Evolutionary conservation across 257 asterid genomes (phyloP), one percentile per base, ranked within the genome.

Genomic region (Solanum microdontum): DNA sequence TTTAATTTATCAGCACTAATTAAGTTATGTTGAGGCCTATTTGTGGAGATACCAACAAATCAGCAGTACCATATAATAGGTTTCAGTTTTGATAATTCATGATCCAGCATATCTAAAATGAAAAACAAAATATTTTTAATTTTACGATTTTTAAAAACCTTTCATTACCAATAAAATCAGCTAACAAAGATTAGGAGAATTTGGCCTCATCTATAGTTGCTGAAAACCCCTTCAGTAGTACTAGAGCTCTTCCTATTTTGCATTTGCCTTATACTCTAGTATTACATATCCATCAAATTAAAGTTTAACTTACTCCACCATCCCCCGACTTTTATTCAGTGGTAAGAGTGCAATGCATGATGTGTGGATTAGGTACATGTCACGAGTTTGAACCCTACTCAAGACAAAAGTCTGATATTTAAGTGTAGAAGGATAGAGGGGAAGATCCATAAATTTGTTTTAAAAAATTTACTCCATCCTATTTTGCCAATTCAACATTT

Each of bases 361-460:
- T 68, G 12, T 14, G n/a, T 30, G 39, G 11, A 1, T 14, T 69
- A 69, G 12, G 23, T 1, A 9, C 7, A 30, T 2, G 3, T 28
- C 11, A 69, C 12, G n/a, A 69, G 36, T 69, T 69, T 28, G 23
- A 28, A 69, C 1, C 10, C 13, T 26, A 6, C 21, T 69, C 75
- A 30, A 3, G 11, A 69, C 1, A 13, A 69, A 69, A 69, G 6
- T 69, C 6, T 13, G 6, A 13, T 69, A 69, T 69, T 14, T 30
- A 14, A 69, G 6, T 28, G 6, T 3, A 69, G 76, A 69, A 69
- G 11, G 23, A 13, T 69, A 28, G 36, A 69, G n/a, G 10, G 1
- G 0, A 11, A 6, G 1, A 6, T 0, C 3, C 5, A 1, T 6
- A 17, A 7, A 69, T 69, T 2, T 14, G 10, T 69, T 13, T 14